These are phyloP conservation scores for Geotrichum restrictum DNA, from an alignment of 1,139 yeast species.

Conservation along the genomic window DNA sequence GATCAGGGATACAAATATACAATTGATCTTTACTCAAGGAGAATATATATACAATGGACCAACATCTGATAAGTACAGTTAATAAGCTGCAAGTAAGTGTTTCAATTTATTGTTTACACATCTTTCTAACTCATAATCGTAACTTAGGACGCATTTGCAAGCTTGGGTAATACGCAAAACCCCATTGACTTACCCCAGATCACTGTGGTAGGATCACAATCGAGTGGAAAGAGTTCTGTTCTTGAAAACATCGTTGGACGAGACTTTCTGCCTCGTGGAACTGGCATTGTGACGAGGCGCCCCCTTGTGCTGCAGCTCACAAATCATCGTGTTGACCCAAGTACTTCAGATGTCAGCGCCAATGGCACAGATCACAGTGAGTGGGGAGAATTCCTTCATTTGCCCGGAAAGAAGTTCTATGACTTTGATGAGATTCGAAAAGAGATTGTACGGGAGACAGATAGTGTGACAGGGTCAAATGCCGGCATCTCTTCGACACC, in stretches of 20 bases:
- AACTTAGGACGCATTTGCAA: conserved; percentile 85
- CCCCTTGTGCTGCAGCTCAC: conserved; percentile 81
- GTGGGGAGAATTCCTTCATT: conserved; percentile 96
- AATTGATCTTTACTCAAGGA: no score
- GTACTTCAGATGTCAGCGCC: conserved; percentile 17
- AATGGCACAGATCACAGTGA: conserved; percentile 79
- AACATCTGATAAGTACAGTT: conserved; percentile 80
- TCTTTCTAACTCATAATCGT: background rate
- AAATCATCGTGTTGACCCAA: conserved; percentile 51
- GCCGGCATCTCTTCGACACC: conserved; percentile 91
- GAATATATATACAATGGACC: conserved; percentile 55
- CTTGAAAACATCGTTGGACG: conserved; percentile 92
- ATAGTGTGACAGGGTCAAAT: conserved; percentile 86
- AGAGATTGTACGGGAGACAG: conserved; percentile 92
- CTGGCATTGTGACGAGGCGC: conserved; percentile 93
- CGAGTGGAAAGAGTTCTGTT: conserved; percentile 91
- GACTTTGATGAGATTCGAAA: conserved; percentile 87
- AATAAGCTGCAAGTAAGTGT: conserved; percentile 56
- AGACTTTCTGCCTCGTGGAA: conserved; percentile 91
- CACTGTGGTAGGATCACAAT: conserved; percentile 94
- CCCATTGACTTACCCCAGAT: conserved; percentile 83
- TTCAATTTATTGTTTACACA: background rate
- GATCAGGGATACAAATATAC: no score
- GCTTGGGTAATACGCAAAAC: conserved; percentile 60
- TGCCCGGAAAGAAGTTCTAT: conserved; percentile 82